A percentile compares a stretch with the other conserved stretches of the same genome.
phyloP scores from a whole-genome alignment of 805 yeast genomes.

The Yarrowia alimentaria region DNA sequence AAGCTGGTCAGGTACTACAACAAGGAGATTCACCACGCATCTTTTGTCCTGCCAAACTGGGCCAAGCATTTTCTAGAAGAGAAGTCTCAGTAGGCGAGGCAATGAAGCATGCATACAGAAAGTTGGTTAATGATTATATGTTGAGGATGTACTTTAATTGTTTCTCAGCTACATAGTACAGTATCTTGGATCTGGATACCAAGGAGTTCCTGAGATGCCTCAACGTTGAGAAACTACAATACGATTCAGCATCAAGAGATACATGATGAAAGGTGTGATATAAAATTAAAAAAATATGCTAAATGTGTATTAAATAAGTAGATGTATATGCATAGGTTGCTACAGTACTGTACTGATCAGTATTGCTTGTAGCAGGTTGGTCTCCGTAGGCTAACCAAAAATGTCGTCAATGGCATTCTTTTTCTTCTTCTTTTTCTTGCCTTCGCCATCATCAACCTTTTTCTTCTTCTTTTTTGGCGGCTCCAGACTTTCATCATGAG shows the following conservation, averaged over 20 bases:
- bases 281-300: too few relatives aligned
- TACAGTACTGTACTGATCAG: too few relatives aligned
- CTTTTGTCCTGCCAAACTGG: conserved; percentile 90
- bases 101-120: not conserved
- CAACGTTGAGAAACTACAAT: too few relatives aligned
- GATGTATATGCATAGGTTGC: too few relatives aligned
- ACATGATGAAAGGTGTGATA: too few relatives aligned
- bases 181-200: too few relatives aligned
- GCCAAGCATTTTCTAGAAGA: conserved; percentile 54
- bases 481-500: conserved; percentile 11
- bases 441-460: conserved; percentile 28
- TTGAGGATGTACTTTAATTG: too few relatives aligned
- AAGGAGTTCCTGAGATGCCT: too few relatives aligned
- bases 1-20: conserved; percentile 78
- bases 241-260: too few relatives aligned
- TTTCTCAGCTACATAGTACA: too few relatives aligned
- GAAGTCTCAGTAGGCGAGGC: not conserved
- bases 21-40: conserved; percentile 77
- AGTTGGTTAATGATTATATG: not conserved
- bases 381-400: conserved; percentile 59
- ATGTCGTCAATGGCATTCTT: conserved; percentile 70
- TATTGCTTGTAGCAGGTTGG: not conserved
- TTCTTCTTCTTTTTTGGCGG: conserved; percentile 33
- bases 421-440: conserved; percentile 48
- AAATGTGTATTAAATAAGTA: conserved; percentile 5